These are phyloP conservation scores for Aspergillus floridensis DNA, from an alignment of 2,329 filamentous ascomycete species.

Conservation along the genomic window DNA sequence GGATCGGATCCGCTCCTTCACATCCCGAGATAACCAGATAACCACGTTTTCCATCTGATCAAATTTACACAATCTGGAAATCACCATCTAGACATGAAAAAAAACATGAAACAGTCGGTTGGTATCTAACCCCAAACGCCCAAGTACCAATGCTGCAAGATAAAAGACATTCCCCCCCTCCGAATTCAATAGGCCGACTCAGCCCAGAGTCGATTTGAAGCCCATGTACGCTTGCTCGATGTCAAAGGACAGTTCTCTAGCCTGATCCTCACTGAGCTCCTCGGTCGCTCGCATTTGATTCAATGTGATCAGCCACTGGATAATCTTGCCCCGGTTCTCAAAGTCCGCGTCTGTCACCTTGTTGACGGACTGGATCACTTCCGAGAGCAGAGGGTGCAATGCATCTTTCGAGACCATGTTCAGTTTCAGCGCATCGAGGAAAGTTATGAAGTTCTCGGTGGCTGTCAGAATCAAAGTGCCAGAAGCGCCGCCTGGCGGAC, in stretches of 20 bases:
- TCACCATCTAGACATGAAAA: too few relatives aligned
- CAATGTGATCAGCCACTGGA: slow-evolving; percentile 94
- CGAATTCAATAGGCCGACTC: slow-evolving; percentile 12
- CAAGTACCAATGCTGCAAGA: slow-evolving; percentile 6
- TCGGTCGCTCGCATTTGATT: slow-evolving; percentile 98
- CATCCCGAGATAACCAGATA: background rate
- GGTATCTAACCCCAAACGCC: slow-evolving; percentile 18
- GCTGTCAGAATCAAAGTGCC: slow-evolving; percentile 76
- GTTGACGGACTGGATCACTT: slow-evolving; percentile 96
- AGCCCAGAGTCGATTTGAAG: slow-evolving; percentile 76
- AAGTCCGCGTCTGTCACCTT: slow-evolving; percentile 95
- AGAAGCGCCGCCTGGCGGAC: slow-evolving; percentile 44
- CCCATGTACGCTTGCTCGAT: slow-evolving; percentile 93
- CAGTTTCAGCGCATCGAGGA: slow-evolving; percentile 89
- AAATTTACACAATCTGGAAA: too few relatives aligned
- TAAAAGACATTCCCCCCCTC: background rate
- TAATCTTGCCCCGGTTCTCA: slow-evolving; percentile 92
- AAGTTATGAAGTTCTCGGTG: slow-evolving; percentile 97
- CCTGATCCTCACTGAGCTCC: slow-evolving; percentile 81
- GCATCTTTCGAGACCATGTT: slow-evolving; percentile 93
- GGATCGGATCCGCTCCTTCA: slow-evolving; percentile 19
- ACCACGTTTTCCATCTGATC: background rate
- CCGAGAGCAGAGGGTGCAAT: slow-evolving; percentile 88
- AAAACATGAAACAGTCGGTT: background rate
- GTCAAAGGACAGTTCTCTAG: slow-evolving; percentile 84